phyloP scores from a whole-genome alignment of 768 basidiomycete species.

The Dentipellis fragilis region DNA sequence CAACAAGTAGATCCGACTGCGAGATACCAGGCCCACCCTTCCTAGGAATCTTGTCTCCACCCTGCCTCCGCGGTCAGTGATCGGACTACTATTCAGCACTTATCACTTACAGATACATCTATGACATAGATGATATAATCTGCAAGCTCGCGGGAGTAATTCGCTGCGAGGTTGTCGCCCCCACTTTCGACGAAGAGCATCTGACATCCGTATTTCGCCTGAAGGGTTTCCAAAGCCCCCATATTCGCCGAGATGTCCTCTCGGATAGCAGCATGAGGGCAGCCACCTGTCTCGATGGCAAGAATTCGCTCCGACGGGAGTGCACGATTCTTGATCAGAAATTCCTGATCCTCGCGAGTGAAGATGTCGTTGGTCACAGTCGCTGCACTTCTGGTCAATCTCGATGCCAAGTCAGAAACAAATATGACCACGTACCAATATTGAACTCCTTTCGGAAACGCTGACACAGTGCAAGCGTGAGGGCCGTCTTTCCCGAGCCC shows the following conservation, averaged over 20 bases:
- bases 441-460: slow-evolving; percentile 76
- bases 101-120: slow-evolving; percentile 58
- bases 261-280: slow-evolving; percentile 95
- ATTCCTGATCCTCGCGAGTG: slow-evolving; percentile 95
- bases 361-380: slow-evolving; percentile 99
- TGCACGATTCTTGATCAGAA: slow-evolving; percentile 87
- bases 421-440: slow-evolving; percentile 80
- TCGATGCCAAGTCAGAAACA: background rate
- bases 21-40: slow-evolving; percentile 98
- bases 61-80: slow-evolving; percentile 31
- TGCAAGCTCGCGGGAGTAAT: slow-evolving; percentile 92
- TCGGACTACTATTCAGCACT: background rate
- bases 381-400: slow-evolving; percentile 33
- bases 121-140: slow-evolving; percentile 97
- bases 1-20: slow-evolving; percentile 85
- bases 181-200: slow-evolving; percentile 92
- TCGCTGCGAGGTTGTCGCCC: slow-evolving; percentile 94
- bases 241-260: slow-evolving; percentile 98
- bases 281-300: slow-evolving; percentile 96
- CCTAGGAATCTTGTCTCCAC: slow-evolving; percentile 96
- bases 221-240: slow-evolving; percentile 89
- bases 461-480: slow-evolving; percentile 85
- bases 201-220: slow-evolving; percentile 84
- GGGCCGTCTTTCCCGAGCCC: slow-evolving; percentile 95
- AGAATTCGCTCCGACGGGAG: slow-evolving; percentile 78